phyloP scores from a whole-genome alignment of 2,329 filamentous ascomycete species.

The Xylaria sp. region DNA sequence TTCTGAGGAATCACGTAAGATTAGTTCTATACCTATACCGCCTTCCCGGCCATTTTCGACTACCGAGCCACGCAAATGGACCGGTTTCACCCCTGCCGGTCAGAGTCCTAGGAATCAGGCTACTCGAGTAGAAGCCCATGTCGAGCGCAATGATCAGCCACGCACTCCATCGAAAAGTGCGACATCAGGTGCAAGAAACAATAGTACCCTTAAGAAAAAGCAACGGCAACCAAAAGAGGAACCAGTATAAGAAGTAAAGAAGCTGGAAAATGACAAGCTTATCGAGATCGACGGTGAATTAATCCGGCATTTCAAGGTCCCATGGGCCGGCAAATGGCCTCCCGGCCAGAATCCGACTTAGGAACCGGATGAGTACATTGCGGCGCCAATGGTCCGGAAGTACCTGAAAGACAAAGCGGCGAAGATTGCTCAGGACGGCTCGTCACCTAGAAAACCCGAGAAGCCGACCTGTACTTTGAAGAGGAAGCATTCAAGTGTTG shows the following conservation, averaged over 20 bases:
- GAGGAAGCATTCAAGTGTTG: constrained; percentile 50
- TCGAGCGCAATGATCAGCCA: neutral
- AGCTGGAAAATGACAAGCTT: constrained; percentile 55
- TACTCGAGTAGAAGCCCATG: neutral
- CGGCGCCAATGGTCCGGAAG: constrained; percentile 52
- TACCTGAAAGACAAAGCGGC: constrained; percentile 53
- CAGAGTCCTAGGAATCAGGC: constrained; percentile 39
- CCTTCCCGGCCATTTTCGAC: constrained; percentile 6
- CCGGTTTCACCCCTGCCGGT: constrained; percentile 46
- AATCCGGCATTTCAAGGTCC: constrained; percentile 61
- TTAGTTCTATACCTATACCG: neutral
- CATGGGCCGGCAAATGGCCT: constrained; percentile 68
- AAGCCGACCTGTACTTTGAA: constrained; percentile 28
- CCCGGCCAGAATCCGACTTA: constrained; percentile 66
- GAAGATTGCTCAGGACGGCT: constrained; percentile 16
- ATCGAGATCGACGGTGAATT: constrained; percentile 50
- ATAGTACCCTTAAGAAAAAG: constrained; percentile 32
- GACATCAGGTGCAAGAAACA: neutral
- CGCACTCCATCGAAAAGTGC: constrained; percentile 11
- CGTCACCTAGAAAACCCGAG: neutral
- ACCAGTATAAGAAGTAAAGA: constrained; percentile 56
- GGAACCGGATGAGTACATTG: constrained; percentile 66
- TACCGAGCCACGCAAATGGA: neutral
- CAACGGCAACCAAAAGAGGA: constrained; percentile 42
- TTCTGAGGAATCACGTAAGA: neutral